phyloP scores from a whole-genome alignment of 1,139 yeast species.

The Candida sp. region DNA sequence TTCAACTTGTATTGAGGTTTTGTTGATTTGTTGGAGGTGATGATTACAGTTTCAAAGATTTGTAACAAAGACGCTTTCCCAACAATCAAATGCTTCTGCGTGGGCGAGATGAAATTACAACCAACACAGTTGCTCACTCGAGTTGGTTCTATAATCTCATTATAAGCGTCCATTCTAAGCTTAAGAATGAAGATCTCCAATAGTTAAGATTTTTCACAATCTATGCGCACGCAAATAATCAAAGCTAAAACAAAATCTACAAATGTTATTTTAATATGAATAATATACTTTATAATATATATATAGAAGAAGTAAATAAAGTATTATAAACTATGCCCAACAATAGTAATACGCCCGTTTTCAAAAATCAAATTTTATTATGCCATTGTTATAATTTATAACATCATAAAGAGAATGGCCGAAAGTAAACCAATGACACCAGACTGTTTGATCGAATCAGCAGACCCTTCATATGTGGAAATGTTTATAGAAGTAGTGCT shows the following conservation, averaged over 20 bases:
- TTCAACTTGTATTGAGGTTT: conserved; percentile 37
- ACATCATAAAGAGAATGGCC: neutral
- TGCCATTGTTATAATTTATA: neutral
- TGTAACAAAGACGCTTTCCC: conserved; percentile 75
- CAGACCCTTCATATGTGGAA: conserved; percentile 20
- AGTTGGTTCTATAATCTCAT: conserved; percentile 78
- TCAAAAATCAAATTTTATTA: neutral
- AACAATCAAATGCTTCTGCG: conserved; percentile 54
- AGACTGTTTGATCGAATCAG: conserved; percentile 8
- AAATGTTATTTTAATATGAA: too few relatives aligned
- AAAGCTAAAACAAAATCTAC: too few relatives aligned
- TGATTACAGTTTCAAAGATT: conserved; percentile 47
- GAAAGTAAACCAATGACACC: conserved; percentile 1
- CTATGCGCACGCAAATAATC: neutral
- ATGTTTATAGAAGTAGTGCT: conserved; percentile 3
- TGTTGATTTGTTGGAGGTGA: conserved; percentile 15
- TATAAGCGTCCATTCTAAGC: conserved; percentile 70
- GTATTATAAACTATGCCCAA: neutral
- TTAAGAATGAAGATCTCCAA: neutral
- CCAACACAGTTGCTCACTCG: conserved; percentile 62
- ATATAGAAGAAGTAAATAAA: neutral
- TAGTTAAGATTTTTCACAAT: neutral
- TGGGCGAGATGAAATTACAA: conserved; percentile 57
- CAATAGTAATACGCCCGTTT: neutral
- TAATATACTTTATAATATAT: too few relatives aligned